Percentiles rank a stretch among this genome's conserved stretches.
These are phyloP conservation scores for Panellus pusillus DNA, from an alignment of 768 basidiomycete species.

Conservation along the genomic window DNA sequence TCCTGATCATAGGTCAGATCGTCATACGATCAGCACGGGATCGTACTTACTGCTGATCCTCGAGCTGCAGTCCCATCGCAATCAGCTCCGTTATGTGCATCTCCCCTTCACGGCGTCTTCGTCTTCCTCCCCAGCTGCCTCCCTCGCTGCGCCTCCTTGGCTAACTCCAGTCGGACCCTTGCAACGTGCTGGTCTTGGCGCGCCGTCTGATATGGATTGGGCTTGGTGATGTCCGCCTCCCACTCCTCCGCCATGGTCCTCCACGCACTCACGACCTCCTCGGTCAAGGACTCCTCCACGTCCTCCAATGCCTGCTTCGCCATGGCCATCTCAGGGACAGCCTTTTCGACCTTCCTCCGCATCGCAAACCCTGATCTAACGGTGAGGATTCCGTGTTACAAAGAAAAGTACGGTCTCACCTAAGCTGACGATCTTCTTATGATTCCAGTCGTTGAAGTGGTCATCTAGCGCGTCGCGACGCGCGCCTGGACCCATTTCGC, in stretches of 20 bases:
- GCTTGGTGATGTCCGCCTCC: conserved; percentile 7
- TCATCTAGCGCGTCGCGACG: not conserved
- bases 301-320: not conserved
- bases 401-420: not conserved
- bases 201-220: conserved; percentile 8
- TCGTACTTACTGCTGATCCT: conserved; percentile 13
- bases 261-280: not conserved
- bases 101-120: not conserved
- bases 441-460: conserved; percentile 1
- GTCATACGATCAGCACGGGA: no score
- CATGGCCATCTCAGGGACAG: not conserved
- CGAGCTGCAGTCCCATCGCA: conserved; percentile 9
- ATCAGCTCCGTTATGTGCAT: conserved; percentile 4
- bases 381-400: no score
- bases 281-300: not conserved
- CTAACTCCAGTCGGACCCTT: conserved; percentile 16
- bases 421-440: not conserved
- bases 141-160: conserved; percentile 18
- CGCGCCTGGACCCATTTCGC: conserved; percentile 35
- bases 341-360: not conserved
- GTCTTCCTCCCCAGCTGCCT: not conserved
- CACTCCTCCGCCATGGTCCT: conserved; percentile 1
- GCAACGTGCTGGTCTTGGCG: conserved; percentile 2
- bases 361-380: not conserved
- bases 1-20: not conserved